Evolutionary conservation across 495 filamentous ascomycete genomes (phyloP), one percentile per base, ranked within the genome.

Genomic region (Neurospora sp.): DNA sequence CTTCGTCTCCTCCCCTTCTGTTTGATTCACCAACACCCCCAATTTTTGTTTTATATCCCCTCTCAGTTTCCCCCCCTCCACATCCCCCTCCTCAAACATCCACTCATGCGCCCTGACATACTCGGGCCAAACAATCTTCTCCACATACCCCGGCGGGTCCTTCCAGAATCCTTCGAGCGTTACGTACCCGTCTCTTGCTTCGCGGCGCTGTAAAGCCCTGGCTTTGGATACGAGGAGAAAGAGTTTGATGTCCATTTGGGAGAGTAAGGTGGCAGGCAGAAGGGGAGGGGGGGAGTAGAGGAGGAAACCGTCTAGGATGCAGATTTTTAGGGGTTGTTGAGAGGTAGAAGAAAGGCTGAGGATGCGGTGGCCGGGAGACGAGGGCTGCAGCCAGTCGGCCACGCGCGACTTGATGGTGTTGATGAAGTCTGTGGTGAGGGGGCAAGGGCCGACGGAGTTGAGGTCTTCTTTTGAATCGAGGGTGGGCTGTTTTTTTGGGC

Each of bases 41-140:
- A 61, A 35, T 2, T 6, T 8, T 3, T 85, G 81, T 70, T 78
- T 74, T 2, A 61, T 12, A 16, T 61, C 53, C 12, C 27, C 27
- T 71, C 75, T 71, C 37, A 88, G 44, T 69, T 77, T 73, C 4
- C 85, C 87, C 68, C 82, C 83, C 70, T 91, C 86, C 0, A 91
- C 89, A 79, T 92, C 86, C 4, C 87, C 89, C 27, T 83, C 82
- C 72, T 89, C 75, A 80, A 97, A 92, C 75, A 98, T 81, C 83
- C 90, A 93, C 71, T 82, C 80, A 83, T 98, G 94, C 79, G 91
- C 87, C 75, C 85, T 83, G 27, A 91, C 92, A 80, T 97, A 98
- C 73, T 94, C 92, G 38, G 94, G 94, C 96, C 96, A 99, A 4
- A 99, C 96, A 71, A 99, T 87, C 81, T 91, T 87, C 76, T 99